Base-by-base conservation (phyloP, 306 rosid species). In the Abrus pulchellus region DNA sequence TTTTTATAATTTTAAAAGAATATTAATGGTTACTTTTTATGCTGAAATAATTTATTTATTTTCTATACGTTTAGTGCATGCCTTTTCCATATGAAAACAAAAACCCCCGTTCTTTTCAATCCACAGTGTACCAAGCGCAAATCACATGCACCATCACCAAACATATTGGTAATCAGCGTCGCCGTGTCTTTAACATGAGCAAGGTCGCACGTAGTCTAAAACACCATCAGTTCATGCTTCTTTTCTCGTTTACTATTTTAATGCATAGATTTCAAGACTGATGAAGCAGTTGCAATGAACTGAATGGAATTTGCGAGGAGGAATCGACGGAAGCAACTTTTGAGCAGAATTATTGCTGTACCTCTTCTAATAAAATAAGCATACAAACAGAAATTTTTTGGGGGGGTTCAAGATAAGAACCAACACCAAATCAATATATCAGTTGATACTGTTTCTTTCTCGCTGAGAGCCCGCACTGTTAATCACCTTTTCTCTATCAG, bases 301-400 rank as follows among this genome's bases (percentile, higher is more conserved):
- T 2, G 40, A 36, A 36, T 2, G 4, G 73, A 53, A 49, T 79
- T 84, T 50, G 70, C 86, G 86, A 4, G 0, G 83, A 13, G 56
- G 83, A 86, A 78, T 81, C 67, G 5, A 78, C 74, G 3, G 33
- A 5, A 20, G 83, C 56, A 20, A 59, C 64, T 9, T 40, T 7
- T 13, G 64, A 7, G 62, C 71, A 34, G 48, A 59, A 60, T 60
- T 45, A 32, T 60, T 61, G 6, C 2, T 55, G 40, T 20, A 20
- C 20, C 20, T 20, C 20, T 20, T 20, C 20, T 20, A 20, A 20
- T 20, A 20, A 20, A 41, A 4, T 52, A 73, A 54, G 55, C 8
- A 57, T 56, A 12, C 4, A 34, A 57, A 6, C n/a, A 43, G 7
- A 41, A 8, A 43, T 32, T 32, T 32, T 6, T 5, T 49, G 48